Evolutionary conservation across 1,139 yeast species (phyloP), one percentile per base, ranked within the genome.

Genomic region (Zygotorulaspora mrakii): DNA sequence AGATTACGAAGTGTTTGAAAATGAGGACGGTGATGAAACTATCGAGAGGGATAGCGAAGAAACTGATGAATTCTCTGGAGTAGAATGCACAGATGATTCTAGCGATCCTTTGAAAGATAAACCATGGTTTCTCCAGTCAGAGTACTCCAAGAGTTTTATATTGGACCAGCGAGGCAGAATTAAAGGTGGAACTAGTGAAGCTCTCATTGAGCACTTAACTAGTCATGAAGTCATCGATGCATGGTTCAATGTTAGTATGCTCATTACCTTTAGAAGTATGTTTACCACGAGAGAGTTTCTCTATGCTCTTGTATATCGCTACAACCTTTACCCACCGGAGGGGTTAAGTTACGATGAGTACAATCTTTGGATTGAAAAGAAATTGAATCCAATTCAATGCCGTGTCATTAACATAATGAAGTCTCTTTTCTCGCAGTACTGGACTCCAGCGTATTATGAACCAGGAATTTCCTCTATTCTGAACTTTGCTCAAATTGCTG

Each of bases 61-160:
- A 18, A 40, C 34, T n/a, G 45, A 35, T 7, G 41, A 37, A n/a
- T 31, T 82, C 18, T 38, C 35, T n/a, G 41, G 44, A n/a, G 47
- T 39, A 17, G 36, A 36, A 16, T 25, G 27, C 10, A 29, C 31
- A 9, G 39, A 36, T 17, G 26, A 21, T 3, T 20, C 62, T 61
- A 40, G 24, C 31, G 37, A 24, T 31, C 12, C 14, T 9, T 30
- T 30, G 4, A 43, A 68, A 14, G 77, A 76, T 48, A 61, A 70
- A 1, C 94, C 94, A 1, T 88, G 96, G 96, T 87, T 73, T 57
- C 66, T 88, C 53, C 86, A 78, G 47, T 79, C 87, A 21, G 95
- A 86, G 50, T 80, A 79, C 40, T 94, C 85, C 48, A 77, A 70
- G 47, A 85, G 80, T 46, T 67, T 89, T 43, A 69, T 86, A 17